Percentiles rank a stretch among this genome's conserved stretches.
Conservation (phyloP, 345 rosid species). For the Angophora floribunda region DNA sequence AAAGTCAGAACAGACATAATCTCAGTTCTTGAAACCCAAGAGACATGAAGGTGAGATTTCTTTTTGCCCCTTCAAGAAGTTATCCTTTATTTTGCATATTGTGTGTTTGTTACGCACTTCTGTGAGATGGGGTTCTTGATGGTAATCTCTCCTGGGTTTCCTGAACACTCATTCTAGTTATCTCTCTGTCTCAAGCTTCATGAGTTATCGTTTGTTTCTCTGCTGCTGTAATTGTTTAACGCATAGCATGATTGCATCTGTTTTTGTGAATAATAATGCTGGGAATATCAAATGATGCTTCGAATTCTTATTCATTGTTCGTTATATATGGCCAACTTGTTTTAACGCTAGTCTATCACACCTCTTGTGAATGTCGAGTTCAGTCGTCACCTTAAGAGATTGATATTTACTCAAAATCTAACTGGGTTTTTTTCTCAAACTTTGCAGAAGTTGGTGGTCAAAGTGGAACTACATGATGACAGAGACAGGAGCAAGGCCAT, state of each 20-base stretch:
- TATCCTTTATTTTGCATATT: neutral
- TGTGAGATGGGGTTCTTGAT: neutral
- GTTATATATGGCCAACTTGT: neutral
- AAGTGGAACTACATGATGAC: neutral
- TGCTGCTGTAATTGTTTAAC: neutral
- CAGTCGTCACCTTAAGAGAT: neutral
- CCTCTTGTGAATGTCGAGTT: neutral
- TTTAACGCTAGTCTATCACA: neutral
- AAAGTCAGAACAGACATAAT: neutral
- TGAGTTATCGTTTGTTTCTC: neutral
- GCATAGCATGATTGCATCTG: neutral
- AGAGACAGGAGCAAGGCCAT: slow-evolving; percentile 1
- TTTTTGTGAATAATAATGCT: neutral
- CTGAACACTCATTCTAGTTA: neutral
- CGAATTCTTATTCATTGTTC: no score
- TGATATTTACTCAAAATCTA: neutral
- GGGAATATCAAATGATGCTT: neutral
- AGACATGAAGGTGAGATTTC: neutral
- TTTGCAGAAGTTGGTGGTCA: slow-evolving; percentile 1
- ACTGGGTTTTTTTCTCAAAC: neutral
- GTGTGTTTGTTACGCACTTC: neutral
- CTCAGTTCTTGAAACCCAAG: neutral
- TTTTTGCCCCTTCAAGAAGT: neutral
- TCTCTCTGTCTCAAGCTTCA: neutral
- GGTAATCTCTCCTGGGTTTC: neutral